Evolutionary conservation across 768 basidiomycete species (phyloP).

Genomic region (Suillus alpinus): DNA sequence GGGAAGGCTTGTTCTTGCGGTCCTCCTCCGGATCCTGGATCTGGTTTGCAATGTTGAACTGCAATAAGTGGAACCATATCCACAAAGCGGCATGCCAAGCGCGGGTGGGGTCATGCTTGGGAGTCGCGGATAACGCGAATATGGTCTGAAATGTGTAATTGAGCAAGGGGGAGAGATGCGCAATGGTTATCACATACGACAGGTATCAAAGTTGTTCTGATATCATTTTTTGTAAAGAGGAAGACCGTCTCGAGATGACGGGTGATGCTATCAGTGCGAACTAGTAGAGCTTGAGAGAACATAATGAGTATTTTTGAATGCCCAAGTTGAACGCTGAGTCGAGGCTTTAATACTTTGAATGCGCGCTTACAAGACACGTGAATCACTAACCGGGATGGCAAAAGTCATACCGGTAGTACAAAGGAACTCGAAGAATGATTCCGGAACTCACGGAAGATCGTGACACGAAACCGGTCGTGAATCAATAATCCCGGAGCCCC

Average conservation of each 20-base stretch:
- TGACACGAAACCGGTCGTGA: no score
- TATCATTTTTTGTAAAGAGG: constrained; percentile 22
- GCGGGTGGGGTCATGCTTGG: constrained; percentile 10
- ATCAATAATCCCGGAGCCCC: no score
- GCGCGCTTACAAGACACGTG: background rate
- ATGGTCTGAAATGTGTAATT: constrained; percentile 21
- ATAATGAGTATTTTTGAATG: background rate
- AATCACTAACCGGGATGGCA: background rate
- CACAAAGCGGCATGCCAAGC: constrained; percentile 30
- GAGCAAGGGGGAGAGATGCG: background rate
- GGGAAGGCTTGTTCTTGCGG: constrained; percentile 37
- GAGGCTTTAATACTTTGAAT: background rate
- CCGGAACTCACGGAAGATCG: background rate
- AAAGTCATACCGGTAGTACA: background rate
- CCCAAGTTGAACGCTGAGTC: no score
- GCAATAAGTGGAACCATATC: constrained; percentile 43
- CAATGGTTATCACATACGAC: constrained; percentile 10
- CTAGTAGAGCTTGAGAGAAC: background rate
- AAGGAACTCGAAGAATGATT: background rate
- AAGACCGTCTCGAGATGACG: constrained; percentile 19
- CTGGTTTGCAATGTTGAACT: constrained; percentile 41
- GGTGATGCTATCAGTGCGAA: background rate
- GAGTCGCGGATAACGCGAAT: constrained; percentile 27
- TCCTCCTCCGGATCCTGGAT: constrained; percentile 37
- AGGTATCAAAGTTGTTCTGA: constrained; percentile 16